Base-by-base conservation (phyloP, 2,329 filamentous ascomycete species). In the Fusarium camptoceras region DNA sequence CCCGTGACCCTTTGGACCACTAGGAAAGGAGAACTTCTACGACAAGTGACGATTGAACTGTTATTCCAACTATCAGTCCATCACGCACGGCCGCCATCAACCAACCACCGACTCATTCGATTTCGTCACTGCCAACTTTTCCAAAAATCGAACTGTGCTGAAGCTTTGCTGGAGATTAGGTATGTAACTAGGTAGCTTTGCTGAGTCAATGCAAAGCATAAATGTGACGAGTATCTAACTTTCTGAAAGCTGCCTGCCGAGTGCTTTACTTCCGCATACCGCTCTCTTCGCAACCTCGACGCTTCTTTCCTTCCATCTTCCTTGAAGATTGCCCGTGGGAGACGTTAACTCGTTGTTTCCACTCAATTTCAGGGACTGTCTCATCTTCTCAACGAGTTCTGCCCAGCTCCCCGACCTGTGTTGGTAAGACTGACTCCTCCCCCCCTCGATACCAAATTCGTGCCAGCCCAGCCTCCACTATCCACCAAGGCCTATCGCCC, bases 311-410 rank as follows among this genome's bases (percentile, higher is more conserved):
- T 76, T 77, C 77, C 75, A 78, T 81, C 74, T 76, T 77, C 77
- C 75, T 78, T 82, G 78, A 82, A 80, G 78, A 80, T 81, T 81
- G 78, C 77, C 77, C 77, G 84, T 86, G 84, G 87, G 86, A 89
- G 85, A 88, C 87, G 86, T 89, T 89, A 86, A 82, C 85, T 89
- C 87, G 87, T 87, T 85, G 83, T 84, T 88, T 84, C 86, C 84
- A 84, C 83, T 77, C 78, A 77, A 78, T 79, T 78, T 82, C 79
- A 82, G 83, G 81, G 83, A 70, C 64, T 72, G 68, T 83, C 78
- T 82, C 80, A 83, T 48, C 27, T 20, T 56, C 82, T 83, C 82
- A 79, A 82, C 78, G 79, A 79, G 78, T 79, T 81, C 80, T 78
- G 79, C 71, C 75, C 76, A 73, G 73, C 74, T 76, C 73, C 73